phyloP scores from a whole-genome alignment of 208 protist genomes.

The Borovskyia barvae region DNA sequence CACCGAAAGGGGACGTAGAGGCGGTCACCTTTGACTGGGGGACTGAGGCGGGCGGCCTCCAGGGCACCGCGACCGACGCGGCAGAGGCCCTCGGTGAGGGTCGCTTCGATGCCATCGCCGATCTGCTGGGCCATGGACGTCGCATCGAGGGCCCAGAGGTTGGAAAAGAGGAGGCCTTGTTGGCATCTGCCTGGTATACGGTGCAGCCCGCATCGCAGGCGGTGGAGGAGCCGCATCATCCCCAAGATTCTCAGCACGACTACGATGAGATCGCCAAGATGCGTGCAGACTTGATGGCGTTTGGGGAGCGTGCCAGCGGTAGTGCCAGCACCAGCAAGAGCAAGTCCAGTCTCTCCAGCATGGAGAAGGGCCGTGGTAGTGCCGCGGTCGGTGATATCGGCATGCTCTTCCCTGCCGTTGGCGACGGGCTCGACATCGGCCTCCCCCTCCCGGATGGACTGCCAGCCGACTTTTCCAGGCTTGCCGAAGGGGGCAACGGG shows the following conservation, averaged over 20 bases:
- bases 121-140: constrained; percentile 44
- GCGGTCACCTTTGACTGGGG: constrained; percentile 78
- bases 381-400: constrained; percentile 18
- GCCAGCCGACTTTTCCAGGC: constrained; percentile 38
- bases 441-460: constrained; percentile 74
- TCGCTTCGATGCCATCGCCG: constrained; percentile 81
- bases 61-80: constrained; percentile 24
- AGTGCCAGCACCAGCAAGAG: constrained; percentile 71
- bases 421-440: constrained; percentile 81
- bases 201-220: constrained; percentile 71
- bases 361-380: constrained; percentile 85
- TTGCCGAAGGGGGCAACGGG: constrained; percentile 5
- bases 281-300: constrained; percentile 78
- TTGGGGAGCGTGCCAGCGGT: constrained; percentile 63
- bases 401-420: constrained; percentile 41
- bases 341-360: constrained; percentile 78
- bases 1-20: constrained; percentile 61
- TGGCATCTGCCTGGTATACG: constrained; percentile 75
- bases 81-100: constrained; percentile 53
- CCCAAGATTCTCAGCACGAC: constrained; percentile 75
- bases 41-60: constrained; percentile 19
- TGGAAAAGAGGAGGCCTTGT: constrained; percentile 27
- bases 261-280: constrained; percentile 84
- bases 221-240: too few species aligned
- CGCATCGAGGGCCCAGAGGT: constrained; percentile 14